Evolutionary conservation across 2,329 filamentous ascomycete genomes (phyloP), one percentile per base, ranked within the genome.

Genomic region (Colletotrichum siamense): DNA sequence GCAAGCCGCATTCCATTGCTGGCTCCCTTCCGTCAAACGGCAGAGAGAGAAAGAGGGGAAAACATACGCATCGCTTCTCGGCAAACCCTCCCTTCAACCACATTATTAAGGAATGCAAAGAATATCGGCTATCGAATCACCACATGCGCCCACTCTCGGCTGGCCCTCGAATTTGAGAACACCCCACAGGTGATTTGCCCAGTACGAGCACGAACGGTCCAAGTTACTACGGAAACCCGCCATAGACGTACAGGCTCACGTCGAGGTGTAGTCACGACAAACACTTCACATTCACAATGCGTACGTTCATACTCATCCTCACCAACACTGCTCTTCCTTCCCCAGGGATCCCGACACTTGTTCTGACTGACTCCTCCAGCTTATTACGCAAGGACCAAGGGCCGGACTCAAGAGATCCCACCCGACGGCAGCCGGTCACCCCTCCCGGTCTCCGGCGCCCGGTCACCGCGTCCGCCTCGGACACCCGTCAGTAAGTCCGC

Each of bases 321-420:
- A 44, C 22, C 34, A n/a, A 22, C 18, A 16, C 13, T 26, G 12
- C 61, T 8, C 1, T 52, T 13, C n/a, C n/a, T 26, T 36, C 24
- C 55, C 55, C 26, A 26, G 26, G 55, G 24, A 59, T 59, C 55
- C 26, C 55, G 24, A 26, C 15, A 59, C 13, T 62, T 55, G 12
- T 73, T 36, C 72, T 75, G 16, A 75, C 62, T 22, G n/a, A 16
- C 18, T 18, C n/a, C 28, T 52, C 44, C 63, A 76, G 74, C 74
- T 6, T 76, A 76, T n/a, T 76, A 76, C 28, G 74, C 74, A 32
- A 73, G 74, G 52, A 76, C 74, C 32, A 76, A 76, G 69, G 74
- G 74, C 59, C 70, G 74, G 64, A 76, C 74, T 34, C 74, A 76
- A 61, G 74, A 76, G 52, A 76, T 76, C 64, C 74, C 74, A 7